Base-by-base conservation (phyloP, 2,329 filamentous ascomycete genomes). In the Alternaria panax region DNA sequence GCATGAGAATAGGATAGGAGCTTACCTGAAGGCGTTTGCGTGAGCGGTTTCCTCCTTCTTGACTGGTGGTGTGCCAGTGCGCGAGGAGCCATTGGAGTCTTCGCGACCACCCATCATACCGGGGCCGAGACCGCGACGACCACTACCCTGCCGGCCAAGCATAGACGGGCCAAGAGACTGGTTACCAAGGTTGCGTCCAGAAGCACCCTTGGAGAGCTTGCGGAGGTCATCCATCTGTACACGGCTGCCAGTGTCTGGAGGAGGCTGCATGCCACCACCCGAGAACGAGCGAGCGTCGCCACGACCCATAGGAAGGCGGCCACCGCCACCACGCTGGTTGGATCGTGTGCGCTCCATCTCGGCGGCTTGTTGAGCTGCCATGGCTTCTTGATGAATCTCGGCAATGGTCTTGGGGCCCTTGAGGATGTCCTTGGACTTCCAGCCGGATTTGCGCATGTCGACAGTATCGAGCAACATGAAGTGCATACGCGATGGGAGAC, bases 381-480 rank as follows among this genome's bases (percentile, higher is more conserved):
- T 85, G 66, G 92, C 92, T 81, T 93, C 91, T 59, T 89, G 90
- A 76, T 93, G 92, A 68, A 99, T 92, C 81, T 98, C 92, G 4
- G 93, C 88, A 53, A 99, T 90, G 8, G 95, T 99, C 88, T 97
- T 97, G 59, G 95, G 95, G 36, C 95, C 95, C 84, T 98, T 98
- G 81, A 93, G 91, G 54, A 84, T 82, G 76, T 96, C 92, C 85
- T 97, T 97, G 57, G 92, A 93, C 62, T 86, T 80, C 95, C 95
- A 99, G 76, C 86, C 84, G 52, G 84, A 82, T 75, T 80, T 87
- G 68, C 95, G 90, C 66, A 99, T 84, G 77, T 99, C 95, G 57
- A 96, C 78, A 55, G 97, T 87, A 76, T 99, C 95, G 88, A 98
- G 88, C 62, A 99, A 86, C 95, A 99, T 98, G 82, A 98, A 99